Conservation (phyloP, 129 eudicot genomes). For the Saposhnikovia divaricata region DNA sequence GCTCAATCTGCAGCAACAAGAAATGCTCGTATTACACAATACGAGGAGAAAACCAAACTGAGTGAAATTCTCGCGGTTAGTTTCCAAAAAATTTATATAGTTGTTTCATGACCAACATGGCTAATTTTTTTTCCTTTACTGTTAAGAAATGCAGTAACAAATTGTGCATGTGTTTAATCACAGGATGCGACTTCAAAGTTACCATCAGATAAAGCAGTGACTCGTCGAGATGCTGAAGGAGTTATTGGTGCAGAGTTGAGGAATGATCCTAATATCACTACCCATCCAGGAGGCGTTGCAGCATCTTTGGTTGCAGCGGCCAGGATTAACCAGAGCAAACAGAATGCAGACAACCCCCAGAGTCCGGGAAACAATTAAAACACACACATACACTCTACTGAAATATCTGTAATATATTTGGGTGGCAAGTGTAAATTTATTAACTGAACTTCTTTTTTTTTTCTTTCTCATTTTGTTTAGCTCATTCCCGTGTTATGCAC, state of each 20-base stretch:
- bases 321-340: conserved; percentile 60
- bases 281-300: conserved; percentile 93
- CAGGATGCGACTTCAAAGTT: conserved; percentile 79
- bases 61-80: conserved; percentile 71
- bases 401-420: not conserved
- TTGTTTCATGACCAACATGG: not conserved
- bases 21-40: conserved; percentile 58
- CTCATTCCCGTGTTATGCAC: not conserved
- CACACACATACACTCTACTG: not conserved
- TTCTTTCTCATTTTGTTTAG: not conserved
- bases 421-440: not conserved
- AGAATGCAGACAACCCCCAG: not conserved
- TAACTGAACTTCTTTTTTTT: not conserved
- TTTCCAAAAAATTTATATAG: not conserved
- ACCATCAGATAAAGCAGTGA: conserved; percentile 80
- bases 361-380: not conserved
- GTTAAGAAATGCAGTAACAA: not conserved
- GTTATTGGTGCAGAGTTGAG: conserved; percentile 89
- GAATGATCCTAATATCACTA: conserved; percentile 80
- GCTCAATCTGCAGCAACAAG: conserved; percentile 96
- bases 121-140: not conserved
- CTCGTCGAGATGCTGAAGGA: conserved; percentile 89
- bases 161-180: not conserved
- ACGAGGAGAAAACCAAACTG: conserved; percentile 73
- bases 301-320: conserved; percentile 95